Evolutionary conservation across 495 filamentous ascomycete genomes (phyloP), one percentile per base, ranked within the genome.

Genomic region (Lineolata rhizophorae): DNA sequence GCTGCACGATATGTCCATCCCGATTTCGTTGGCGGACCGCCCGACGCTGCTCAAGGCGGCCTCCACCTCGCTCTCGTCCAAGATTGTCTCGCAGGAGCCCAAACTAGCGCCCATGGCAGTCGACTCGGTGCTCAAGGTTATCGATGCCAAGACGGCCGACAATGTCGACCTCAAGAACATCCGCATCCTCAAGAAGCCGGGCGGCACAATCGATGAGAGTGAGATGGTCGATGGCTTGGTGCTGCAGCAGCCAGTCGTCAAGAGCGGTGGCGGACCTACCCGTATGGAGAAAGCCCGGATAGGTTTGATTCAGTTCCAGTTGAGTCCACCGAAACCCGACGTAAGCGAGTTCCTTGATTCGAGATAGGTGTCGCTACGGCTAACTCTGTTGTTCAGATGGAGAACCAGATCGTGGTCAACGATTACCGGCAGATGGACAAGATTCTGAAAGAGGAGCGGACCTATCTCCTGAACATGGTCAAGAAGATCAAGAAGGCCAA

Each of bases 401-500:
- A 97, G 55, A 97, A 97, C 58, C 82, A 87, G 54, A 92, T 97
- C 42, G 74, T 90, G 5, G 87, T 97, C 29, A 95, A 97, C 54
- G 87, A 97, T 61, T 97, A 97, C 65, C 66, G 87, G 37, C 87
- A 97, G 55, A 97, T 97, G 87, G 87, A 97, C 57, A 97, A 94
- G 64, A 97, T 97, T 42, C 64, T 97, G 34, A 97, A 97, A 55
- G 87, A 97, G 58, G 87, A 97, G 61, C 80, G 90, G 36, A 81
- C 83, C 37, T 97, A 97, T 55, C 65, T 97, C 36, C 70, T 97
- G 27, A 93, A 94, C 58, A 81, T 97, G 70, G 82, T 83, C 47
- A 97, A 97, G 70, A 97, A 94, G 67, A 97, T 97, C 58, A 92
- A 94, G 60, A 95, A 93, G 64, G 84, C 83, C 43, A 94, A 94